Percentiles rank a stretch among this genome's conserved stretches.
Conservation (phyloP, 805 yeast species). For the Metschnikowia corniflorae region DNA sequence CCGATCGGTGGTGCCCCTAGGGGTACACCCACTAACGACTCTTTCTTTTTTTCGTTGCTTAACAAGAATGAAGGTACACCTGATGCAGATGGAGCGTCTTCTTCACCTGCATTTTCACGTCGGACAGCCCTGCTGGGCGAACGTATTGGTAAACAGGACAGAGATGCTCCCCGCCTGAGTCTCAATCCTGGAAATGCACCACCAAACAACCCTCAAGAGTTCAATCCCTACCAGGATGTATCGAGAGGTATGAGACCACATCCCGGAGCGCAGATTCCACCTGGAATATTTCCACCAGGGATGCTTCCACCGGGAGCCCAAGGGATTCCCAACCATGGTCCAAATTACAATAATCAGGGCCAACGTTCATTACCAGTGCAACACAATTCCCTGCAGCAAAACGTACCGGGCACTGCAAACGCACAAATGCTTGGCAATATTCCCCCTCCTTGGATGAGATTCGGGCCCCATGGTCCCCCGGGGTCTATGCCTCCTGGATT, state of each 20-base stretch:
- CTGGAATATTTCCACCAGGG: conserved; percentile 29
- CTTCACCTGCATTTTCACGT: neutral
- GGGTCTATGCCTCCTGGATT: conserved; percentile 9
- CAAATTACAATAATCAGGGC: conserved; percentile 6
- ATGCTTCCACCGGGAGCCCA: conserved; percentile 32
- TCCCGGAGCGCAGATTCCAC: conserved; percentile 7
- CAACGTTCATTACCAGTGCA: conserved; percentile 15
- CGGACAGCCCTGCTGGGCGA: too few species aligned
- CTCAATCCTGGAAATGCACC: conserved; percentile 1
- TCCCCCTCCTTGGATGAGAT: conserved; percentile 18
- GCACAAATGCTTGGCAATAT: conserved; percentile 4
- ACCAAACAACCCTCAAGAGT: conserved; percentile 2
- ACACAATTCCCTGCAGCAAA: too few species aligned
- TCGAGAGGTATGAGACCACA: conserved; percentile 3
- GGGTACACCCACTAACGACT: conserved; percentile 28
- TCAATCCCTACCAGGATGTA: conserved; percentile 4
- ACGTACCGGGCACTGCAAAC: conserved; percentile 1
- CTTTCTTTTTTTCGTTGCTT: conserved; percentile 47
- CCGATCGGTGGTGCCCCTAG: conserved; percentile 4
- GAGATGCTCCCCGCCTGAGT: neutral
- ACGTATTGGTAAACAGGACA: too few species aligned
- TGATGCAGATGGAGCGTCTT: neutral
- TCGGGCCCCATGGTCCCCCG: conserved; percentile 7
- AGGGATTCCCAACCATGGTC: conserved; percentile 14
- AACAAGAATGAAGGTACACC: conserved; percentile 27